These are phyloP conservation scores for Nicotiana undulata DNA, from an alignment of 257 asterid species.

Conservation along the genomic window DNA sequence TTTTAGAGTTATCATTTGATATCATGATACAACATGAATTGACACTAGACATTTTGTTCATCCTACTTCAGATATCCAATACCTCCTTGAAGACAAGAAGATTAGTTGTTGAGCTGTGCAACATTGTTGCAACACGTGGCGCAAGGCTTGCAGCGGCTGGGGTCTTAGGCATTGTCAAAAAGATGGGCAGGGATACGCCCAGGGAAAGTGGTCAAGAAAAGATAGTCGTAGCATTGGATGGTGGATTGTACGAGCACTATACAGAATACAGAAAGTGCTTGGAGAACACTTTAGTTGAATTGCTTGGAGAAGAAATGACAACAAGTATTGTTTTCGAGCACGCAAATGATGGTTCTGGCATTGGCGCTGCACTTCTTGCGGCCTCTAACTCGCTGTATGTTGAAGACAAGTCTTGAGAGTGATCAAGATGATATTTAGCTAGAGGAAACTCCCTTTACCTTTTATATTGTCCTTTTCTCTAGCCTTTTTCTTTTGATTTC, in stretches of 20 bases:
- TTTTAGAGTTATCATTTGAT: neutral
- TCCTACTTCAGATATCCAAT: conserved; percentile 30
- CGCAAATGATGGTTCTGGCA: conserved; percentile 65
- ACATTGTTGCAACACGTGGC: conserved; percentile 53
- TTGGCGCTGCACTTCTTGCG: conserved; percentile 67
- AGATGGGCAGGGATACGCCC: conserved; percentile 43
- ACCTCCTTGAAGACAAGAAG: conserved; percentile 43
- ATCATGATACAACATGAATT: neutral
- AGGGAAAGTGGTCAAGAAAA: conserved; percentile 22
- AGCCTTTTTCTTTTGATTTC: neutral
- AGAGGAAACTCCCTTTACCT: neutral
- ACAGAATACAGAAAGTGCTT: conserved; percentile 39
- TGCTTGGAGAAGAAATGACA: conserved; percentile 39
- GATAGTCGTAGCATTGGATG: conserved; percentile 63
- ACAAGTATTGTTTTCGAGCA: conserved; percentile 31
- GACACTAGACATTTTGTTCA: neutral
- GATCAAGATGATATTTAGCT: neutral
- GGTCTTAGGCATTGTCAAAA: conserved; percentile 47
- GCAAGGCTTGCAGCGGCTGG: conserved; percentile 69
- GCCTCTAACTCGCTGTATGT: conserved; percentile 45
- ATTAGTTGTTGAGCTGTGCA: conserved; percentile 41
- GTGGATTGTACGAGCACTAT: conserved; percentile 59
- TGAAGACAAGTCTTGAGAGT: conserved; percentile 5
- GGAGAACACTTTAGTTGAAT: conserved; percentile 37
- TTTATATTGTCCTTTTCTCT: neutral